Evolutionary conservation across 108 stramenopile genomes (phyloP), one percentile per base, ranked within the genome.

Genomic region (Conticribra guillardii): DNA sequence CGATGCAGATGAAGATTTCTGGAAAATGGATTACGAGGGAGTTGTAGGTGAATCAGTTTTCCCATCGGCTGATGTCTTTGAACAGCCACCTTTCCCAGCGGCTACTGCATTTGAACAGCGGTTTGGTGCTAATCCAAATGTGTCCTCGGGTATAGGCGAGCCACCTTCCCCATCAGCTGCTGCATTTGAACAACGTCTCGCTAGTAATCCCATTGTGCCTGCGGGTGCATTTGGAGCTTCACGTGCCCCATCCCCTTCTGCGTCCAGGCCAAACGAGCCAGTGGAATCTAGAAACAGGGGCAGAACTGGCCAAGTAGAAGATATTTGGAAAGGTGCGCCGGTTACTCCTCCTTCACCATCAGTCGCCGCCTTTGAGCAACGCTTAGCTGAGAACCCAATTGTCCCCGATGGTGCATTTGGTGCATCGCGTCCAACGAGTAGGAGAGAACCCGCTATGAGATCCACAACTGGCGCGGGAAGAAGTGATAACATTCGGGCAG

Each of bases 161-260:
- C 8, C 37, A 11, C 37, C 37, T 9, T 41, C 37, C 11, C 37
- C 37, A 9, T 41, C 37, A 5, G 37, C 37, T 41, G 37, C 37
- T 41, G 71, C 71, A 27, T 73, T 73, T 41, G 71, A 73, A 48
- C 37, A 54, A 4, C 47, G 71, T 16, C 41, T 73, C 1, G 71
- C 71, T 44, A 54, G 55, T 32, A 73, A 73, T 24, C 71, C 71
- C 5, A 73, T 73, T 32, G 71, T 73, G 15, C 71, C 71, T 14
- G 44, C 71, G 9, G 71, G 71, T 33, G 62, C 71, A 1, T 41
- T 41, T 41, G 37, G 37, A 41, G 5, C 37, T 41, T 41, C 37
- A 9, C 37, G 37, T 9, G 37, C 37, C 5, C 37, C 37, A 9
- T 5, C 37, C 11, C 37, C 37, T 11, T 5, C 11, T 11, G 8